Evolutionary conservation across 1,284 basidiomycete species (phyloP).

Genomic region (Volvariella volvacea): DNA sequence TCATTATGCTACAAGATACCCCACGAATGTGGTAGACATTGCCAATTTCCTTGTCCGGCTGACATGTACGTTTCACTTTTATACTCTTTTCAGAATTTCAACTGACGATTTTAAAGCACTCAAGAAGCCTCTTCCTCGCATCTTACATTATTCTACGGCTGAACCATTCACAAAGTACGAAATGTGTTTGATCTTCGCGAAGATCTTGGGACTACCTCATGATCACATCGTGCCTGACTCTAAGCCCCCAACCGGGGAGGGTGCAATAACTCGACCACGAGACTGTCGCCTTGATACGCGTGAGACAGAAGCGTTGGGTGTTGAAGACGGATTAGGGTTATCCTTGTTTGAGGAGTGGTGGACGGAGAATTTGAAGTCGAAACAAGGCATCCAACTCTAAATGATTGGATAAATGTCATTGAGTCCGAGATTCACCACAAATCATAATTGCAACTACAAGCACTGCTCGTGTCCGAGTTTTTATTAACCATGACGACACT

Average conservation of each 20-base stretch:
- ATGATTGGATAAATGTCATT: not conserved
- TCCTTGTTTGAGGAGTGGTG: slow-evolving; percentile 76
- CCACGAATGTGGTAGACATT: slow-evolving; percentile 75
- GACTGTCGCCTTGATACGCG: slow-evolving; percentile 67
- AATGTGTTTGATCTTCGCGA: slow-evolving; percentile 71
- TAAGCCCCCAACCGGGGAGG: slow-evolving; percentile 50
- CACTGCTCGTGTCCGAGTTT: too few relatives aligned
- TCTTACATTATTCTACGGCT: slow-evolving; percentile 70
- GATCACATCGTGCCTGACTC: slow-evolving; percentile 62
- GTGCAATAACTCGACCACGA: slow-evolving; percentile 60
- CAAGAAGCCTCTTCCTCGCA: slow-evolving; percentile 44
- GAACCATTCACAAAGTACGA: slow-evolving; percentile 83
- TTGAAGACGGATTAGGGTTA: slow-evolving; percentile 51
- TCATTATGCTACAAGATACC: slow-evolving; percentile 77
- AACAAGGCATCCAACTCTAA: slow-evolving; percentile 7
- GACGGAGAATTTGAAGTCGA: slow-evolving; percentile 27
- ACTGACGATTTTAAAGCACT: slow-evolving; percentile 18
- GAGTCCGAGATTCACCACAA: too few relatives aligned
- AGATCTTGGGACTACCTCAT: slow-evolving; percentile 58
- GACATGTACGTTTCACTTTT: slow-evolving; percentile 45
- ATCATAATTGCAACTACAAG: too few relatives aligned
- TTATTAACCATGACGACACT: too few relatives aligned
- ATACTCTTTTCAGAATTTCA: slow-evolving; percentile 1
- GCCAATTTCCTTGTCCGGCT: slow-evolving; percentile 68
- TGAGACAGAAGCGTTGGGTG: slow-evolving; percentile 57